Conservation (phyloP, 345 rosid species). For the Hibiscus tridactylites region DNA sequence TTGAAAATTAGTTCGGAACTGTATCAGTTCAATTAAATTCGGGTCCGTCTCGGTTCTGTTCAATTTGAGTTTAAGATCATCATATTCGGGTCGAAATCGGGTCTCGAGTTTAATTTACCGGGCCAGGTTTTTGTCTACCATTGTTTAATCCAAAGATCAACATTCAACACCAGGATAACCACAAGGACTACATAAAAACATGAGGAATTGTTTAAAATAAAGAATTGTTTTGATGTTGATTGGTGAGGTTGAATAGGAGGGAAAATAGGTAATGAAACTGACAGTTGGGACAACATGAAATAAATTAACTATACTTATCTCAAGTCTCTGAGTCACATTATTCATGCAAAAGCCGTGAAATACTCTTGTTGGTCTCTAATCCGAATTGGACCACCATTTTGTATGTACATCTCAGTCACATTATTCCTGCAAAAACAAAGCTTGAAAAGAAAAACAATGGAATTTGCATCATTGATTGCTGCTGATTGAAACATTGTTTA, state of each 20-base stretch:
- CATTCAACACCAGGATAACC: neutral
- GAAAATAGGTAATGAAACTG: neutral
- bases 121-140: constrained; percentile 4
- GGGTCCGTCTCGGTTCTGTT: too few species aligned
- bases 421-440: neutral
- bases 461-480: neutral
- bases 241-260: neutral
- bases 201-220: neutral
- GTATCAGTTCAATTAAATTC: too few species aligned
- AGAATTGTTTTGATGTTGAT: constrained; percentile 2
- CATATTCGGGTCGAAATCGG: too few species aligned
- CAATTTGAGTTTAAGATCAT: too few species aligned
- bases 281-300: constrained; percentile 5
- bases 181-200: neutral
- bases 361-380: neutral
- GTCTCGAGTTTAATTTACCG: too few species aligned
- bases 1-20: too few species aligned
- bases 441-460: neutral
- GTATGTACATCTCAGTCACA: neutral
- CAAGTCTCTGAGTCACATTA: neutral
- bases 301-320: neutral
- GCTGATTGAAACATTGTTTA: constrained; percentile 5
- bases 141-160: constrained; percentile 8
- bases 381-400: constrained; percentile 1
- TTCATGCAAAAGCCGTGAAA: constrained; percentile 11